Base-by-base conservation (phyloP, 305 asterid species). In the Fraxinus sp. region DNA sequence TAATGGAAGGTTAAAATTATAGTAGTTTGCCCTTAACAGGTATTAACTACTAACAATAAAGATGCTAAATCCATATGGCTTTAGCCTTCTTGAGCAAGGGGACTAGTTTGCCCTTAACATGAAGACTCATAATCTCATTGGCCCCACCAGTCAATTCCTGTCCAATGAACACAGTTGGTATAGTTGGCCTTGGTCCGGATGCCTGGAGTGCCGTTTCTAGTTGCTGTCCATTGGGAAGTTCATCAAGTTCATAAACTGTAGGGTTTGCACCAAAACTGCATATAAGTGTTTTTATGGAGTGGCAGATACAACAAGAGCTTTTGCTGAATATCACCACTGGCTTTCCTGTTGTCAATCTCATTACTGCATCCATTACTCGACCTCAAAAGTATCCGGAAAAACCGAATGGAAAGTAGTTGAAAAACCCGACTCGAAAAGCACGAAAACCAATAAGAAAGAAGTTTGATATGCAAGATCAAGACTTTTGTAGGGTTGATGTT, bases 101-200 rank as follows among this genome's bases (percentile, higher is more conserved):
- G 36, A 49, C 71, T 77, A 77, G 70, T 59, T 77, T 49, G 37
- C 43, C 80, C 28, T 77, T 20, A 33, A 77, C 43, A 24, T 77
- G 80, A 20, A 77, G 80, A 59, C 80, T 77, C 41, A 77, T 28
- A 24, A 77, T 59, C 39, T 77, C 70, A 52, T 28, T 49, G 64
- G 80, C 24, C 20, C 80, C 80, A 0, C 80, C 72, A 49, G n/a
- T 26, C 22, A 77, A 77, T 32, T 77, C 41, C 6, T 77, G 33
- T 24, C 80, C 80, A 24, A 77, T 77, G 71, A 46, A 77, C 26
- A 77, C 71, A 1, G 57, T 20, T 41, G 85, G 78, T 68, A 68
- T 8, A 30, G 75, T 28, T 68, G 39, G 75, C 75, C 75, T 68
- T 68, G 3, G 39, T 68, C 75, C 75, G 10, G 20, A 26, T 68